These are phyloP conservation scores for Didymella sp. DNA, from an alignment of 2,329 filamentous ascomycete species.

Conservation along the genomic window DNA sequence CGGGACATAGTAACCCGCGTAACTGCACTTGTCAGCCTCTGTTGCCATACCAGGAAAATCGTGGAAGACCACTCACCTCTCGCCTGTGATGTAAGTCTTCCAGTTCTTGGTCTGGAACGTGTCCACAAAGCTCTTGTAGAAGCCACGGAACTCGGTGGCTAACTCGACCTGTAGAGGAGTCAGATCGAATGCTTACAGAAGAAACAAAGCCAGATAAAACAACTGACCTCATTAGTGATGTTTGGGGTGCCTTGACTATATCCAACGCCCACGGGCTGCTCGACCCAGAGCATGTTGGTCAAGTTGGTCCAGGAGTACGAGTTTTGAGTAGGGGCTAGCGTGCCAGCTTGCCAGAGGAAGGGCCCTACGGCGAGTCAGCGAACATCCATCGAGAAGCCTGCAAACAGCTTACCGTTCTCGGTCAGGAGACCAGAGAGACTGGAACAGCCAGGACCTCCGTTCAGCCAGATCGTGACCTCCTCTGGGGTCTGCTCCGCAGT, in stretches of 20 bases:
- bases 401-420: conserved; percentile 66
- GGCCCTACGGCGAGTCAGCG: conserved; percentile 48
- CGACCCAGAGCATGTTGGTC: conserved; percentile 55
- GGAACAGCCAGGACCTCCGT: background rate
- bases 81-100: conserved; percentile 63
- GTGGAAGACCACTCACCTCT: conserved; percentile 30
- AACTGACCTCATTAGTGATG: conserved; percentile 52
- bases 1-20: conserved; percentile 55
- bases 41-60: too few relatives aligned
- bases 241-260: conserved; percentile 54
- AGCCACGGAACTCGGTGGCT: conserved; percentile 57
- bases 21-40: background rate
- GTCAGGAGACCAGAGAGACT: conserved; percentile 71
- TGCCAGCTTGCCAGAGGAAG: conserved; percentile 65
- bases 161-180: conserved; percentile 47
- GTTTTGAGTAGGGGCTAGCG: conserved; percentile 68
- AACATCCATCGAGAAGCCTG: background rate
- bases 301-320: conserved; percentile 70
- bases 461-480: conserved; percentile 66
- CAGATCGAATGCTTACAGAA: background rate
- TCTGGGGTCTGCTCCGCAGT: conserved; percentile 58
- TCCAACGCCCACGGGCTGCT: conserved; percentile 58
- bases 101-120: conserved; percentile 62
- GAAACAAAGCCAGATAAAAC: background rate
- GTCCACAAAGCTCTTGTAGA: conserved; percentile 63